Percentiles rank a stretch among this genome's conserved stretches.
Conservation (phyloP, 192 early-diverging fungal genomes). For the Hyaloraphidium curvatum region DNA sequence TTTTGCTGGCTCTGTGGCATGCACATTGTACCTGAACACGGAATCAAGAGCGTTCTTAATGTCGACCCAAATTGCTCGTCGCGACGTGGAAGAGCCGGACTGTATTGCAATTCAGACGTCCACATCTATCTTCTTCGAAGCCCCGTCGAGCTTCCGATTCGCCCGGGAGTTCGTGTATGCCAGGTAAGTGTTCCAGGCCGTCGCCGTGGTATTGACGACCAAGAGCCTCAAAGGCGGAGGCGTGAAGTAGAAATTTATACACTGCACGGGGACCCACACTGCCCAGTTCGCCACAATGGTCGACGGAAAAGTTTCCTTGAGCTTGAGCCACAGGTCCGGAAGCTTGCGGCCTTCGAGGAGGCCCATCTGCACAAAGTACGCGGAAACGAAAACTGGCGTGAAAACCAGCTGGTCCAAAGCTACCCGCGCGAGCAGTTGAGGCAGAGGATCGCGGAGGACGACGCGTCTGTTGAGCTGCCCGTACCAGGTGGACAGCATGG, state of each 20-base stretch:
- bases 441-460: not conserved
- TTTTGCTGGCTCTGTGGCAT: too few relatives aligned
- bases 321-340: not conserved
- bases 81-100: too few relatives aligned
- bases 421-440: not conserved
- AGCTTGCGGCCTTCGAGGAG: not conserved
- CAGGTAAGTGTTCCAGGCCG: not conserved
- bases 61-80: too few relatives aligned
- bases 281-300: not conserved
- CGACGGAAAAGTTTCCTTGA: not conserved
- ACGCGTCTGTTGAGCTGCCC: not conserved
- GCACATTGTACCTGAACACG: too few relatives aligned
- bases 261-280: not conserved
- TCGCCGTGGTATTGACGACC: not conserved
- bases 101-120: too few relatives aligned
- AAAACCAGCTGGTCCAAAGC: not conserved
- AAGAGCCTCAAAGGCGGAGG: not conserved
- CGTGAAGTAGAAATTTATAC: not conserved
- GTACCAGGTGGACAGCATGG: not conserved
- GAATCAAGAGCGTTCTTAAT: too few relatives aligned
- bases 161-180: not conserved
- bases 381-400: not conserved
- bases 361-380: not conserved
- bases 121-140: too few relatives aligned
- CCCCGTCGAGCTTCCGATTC: too few relatives aligned